phyloP scores from a whole-genome alignment of 768 basidiomycete genomes.

The Daedalea quercina region DNA sequence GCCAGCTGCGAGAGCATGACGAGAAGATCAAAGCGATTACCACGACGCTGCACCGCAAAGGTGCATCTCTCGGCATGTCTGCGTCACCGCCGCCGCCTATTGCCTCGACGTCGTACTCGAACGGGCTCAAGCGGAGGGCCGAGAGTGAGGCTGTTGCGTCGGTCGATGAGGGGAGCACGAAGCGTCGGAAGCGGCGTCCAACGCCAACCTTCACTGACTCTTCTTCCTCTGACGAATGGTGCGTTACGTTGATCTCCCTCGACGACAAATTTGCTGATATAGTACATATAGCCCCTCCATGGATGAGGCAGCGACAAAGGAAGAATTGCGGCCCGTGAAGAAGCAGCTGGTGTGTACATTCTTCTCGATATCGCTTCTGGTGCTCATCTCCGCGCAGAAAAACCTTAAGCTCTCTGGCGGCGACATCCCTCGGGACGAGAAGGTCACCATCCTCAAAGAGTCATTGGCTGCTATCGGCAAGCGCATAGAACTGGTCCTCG shows the following conservation, averaged over 20 bases:
- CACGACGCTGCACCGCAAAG: slow-evolving; percentile 66
- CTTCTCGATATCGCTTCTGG: neutral
- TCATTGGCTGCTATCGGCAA: slow-evolving; percentile 90
- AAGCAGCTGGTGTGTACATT: slow-evolving; percentile 71
- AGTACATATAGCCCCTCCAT: slow-evolving; percentile 68
- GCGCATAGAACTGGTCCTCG: slow-evolving; percentile 81
- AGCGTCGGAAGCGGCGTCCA: slow-evolving; percentile 83
- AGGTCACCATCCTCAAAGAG: slow-evolving; percentile 92
- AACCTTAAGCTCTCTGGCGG: slow-evolving; percentile 91
- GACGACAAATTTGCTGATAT: slow-evolving; percentile 2
- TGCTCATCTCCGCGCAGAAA: slow-evolving; percentile 49
- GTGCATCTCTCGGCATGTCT: slow-evolving; percentile 60
- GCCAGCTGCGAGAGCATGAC: slow-evolving; percentile 79
- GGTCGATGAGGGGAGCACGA: slow-evolving; percentile 54
- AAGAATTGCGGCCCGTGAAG: slow-evolving; percentile 93
- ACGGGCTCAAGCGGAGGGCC: slow-evolving; percentile 65
- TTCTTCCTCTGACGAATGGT: slow-evolving; percentile 90
- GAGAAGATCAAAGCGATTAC: slow-evolving; percentile 89
- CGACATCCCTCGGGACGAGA: slow-evolving; percentile 91
- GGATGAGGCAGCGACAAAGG: slow-evolving; percentile 91
- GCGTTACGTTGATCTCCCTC: slow-evolving; percentile 24
- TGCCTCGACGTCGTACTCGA: slow-evolving; percentile 59
- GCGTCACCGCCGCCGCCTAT: slow-evolving; percentile 70
- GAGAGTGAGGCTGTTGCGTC: slow-evolving; percentile 83
- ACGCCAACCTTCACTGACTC: slow-evolving; percentile 97